phyloP scores from a whole-genome alignment of 129 eudicot species.

The Arctium lappa region DNA sequence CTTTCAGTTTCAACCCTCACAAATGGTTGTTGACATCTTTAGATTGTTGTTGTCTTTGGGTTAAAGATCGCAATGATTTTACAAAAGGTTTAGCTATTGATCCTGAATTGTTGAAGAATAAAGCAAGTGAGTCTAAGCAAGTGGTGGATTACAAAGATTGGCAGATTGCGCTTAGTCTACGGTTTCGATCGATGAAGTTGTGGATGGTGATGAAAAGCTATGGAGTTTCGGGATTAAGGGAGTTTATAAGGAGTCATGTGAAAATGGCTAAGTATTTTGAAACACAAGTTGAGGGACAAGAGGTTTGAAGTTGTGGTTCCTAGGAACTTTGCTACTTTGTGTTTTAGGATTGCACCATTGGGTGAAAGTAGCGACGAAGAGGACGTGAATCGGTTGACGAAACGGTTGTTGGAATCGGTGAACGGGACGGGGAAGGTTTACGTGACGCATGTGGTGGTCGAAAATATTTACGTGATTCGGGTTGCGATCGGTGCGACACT shows the following conservation, averaged over 20 bases:
- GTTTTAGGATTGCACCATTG: slow-evolving; percentile 11
- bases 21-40: slow-evolving; percentile 14
- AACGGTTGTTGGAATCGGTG: slow-evolving; percentile 15
- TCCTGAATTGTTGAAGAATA: slow-evolving; percentile 19
- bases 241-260: slow-evolving; percentile 9
- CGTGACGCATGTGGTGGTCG: slow-evolving; percentile 26
- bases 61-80: slow-evolving; percentile 7
- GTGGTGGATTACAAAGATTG: slow-evolving; percentile 35
- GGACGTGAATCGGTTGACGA: slow-evolving; percentile 5
- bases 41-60: slow-evolving; percentile 18
- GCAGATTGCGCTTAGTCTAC: slow-evolving; percentile 7
- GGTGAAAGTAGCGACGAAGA: not conserved
- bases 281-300: slow-evolving; percentile 1
- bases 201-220: slow-evolving; percentile 8
- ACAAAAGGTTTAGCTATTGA: not conserved
- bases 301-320: slow-evolving; percentile 34
- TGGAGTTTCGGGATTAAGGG: slow-evolving; percentile 6
- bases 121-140: too few species aligned
- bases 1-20: slow-evolving; percentile 27
- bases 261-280: slow-evolving; percentile 23
- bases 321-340: slow-evolving; percentile 20
- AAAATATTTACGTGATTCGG: not conserved
- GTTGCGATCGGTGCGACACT: slow-evolving; percentile 30
- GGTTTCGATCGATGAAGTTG: not conserved
- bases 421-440: slow-evolving; percentile 14